phyloP scores from a whole-genome alignment of 345 rosid genomes.

The Firmiana major region DNA sequence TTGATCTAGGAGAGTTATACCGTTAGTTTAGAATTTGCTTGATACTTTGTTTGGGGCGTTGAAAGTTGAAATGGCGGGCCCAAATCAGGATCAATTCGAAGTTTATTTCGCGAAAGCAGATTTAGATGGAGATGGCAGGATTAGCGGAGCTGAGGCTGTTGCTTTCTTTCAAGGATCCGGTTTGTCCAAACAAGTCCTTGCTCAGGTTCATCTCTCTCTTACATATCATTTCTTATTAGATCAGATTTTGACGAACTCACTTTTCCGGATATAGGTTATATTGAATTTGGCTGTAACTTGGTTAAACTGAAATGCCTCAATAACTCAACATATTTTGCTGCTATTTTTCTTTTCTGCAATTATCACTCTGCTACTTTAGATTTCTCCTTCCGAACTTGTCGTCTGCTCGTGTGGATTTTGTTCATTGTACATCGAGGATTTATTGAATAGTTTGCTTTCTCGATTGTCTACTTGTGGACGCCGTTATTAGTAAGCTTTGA shows the following conservation, averaged over 20 bases:
- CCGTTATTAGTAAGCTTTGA: not conserved
- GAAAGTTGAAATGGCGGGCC: constrained; percentile 46
- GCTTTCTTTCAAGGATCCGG: constrained; percentile 88
- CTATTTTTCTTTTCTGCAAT: not conserved
- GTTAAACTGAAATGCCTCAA: not conserved
- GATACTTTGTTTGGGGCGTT: not conserved
- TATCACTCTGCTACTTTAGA: not conserved
- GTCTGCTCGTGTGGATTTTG: not conserved
- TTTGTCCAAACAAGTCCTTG: constrained; percentile 82
- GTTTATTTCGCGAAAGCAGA: constrained; percentile 82
- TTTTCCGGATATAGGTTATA: not conserved
- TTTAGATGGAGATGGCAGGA: constrained; percentile 92
- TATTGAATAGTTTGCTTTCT: no score
- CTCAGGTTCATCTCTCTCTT: constrained; percentile 50
- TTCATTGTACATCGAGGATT: not conserved
- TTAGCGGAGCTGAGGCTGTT: constrained; percentile 92
- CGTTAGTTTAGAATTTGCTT: not conserved
- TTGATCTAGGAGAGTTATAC: constrained; percentile 7
- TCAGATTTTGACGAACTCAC: not conserved
- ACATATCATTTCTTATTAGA: not conserved
- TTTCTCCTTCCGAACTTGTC: not conserved
- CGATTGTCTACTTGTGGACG: not conserved
- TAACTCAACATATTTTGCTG: not conserved
- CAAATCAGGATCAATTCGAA: constrained; percentile 76
- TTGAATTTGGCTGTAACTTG: not conserved